Evolutionary conservation across 257 asterid genomes (phyloP).

Genomic region (Solanum arcanum): DNA sequence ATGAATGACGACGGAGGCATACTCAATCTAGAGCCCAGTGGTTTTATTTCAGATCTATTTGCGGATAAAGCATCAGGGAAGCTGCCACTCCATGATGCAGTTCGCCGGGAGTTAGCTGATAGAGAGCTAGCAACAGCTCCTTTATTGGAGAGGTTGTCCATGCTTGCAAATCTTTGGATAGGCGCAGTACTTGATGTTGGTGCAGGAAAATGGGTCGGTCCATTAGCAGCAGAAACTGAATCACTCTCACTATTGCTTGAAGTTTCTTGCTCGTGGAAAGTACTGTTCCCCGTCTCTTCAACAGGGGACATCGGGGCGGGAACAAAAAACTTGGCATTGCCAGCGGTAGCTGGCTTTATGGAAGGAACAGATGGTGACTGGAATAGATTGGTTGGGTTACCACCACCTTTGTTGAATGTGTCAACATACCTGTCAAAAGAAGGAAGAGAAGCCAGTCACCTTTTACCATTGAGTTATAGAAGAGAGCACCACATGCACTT

Average conservation of each 20-base stretch:
- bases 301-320: conserved; percentile 40
- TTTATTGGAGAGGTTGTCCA: conserved; percentile 45
- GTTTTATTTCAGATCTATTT: conserved; percentile 17
- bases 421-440: conserved; percentile 28
- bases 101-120: conserved; percentile 43
- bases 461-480: neutral
- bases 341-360: conserved; percentile 34
- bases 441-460: neutral
- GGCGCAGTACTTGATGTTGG: conserved; percentile 1
- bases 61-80: conserved; percentile 30
- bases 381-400: conserved; percentile 42
- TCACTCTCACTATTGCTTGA: conserved; percentile 18
- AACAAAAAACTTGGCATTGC: conserved; percentile 64
- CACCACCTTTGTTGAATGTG: conserved; percentile 58
- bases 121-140: conserved; percentile 20
- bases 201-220: conserved; percentile 21
- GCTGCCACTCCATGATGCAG: conserved; percentile 93
- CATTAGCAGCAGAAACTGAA: conserved; percentile 24
- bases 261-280: conserved; percentile 20
- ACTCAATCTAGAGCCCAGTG: conserved; percentile 47
- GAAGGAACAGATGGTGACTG: conserved; percentile 58
- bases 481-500: neutral
- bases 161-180: conserved; percentile 67
- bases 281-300: conserved; percentile 29
- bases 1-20: conserved; percentile 19